phyloP scores from a whole-genome alignment of 257 asterid genomes.

The Paulownia fortunei region DNA sequence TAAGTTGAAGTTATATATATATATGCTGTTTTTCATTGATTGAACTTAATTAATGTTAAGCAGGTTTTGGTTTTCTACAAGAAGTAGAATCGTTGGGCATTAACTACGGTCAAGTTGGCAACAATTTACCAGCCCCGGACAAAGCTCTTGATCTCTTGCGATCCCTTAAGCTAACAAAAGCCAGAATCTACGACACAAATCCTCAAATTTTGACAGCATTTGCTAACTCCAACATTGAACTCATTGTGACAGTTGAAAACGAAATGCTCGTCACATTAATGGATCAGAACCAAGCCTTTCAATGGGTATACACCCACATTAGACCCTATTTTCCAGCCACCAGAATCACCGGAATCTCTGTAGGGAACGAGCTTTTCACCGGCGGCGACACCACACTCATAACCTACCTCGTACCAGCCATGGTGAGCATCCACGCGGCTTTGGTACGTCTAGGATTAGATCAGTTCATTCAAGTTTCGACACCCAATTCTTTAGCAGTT shows the following conservation, averaged over 20 bases:
- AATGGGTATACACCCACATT: constrained; percentile 72
- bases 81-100: constrained; percentile 69
- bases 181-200: constrained; percentile 90
- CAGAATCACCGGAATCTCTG: constrained; percentile 78
- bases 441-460: constrained; percentile 54
- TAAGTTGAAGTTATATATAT: background rate
- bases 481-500: constrained; percentile 72
- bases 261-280: constrained; percentile 50
- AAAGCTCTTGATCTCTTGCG: constrained; percentile 64
- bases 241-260: constrained; percentile 81
- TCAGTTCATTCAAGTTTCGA: constrained; percentile 66
- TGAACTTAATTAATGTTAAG: background rate
- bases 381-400: constrained; percentile 65
- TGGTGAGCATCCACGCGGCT: constrained; percentile 74
- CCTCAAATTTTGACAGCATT: constrained; percentile 68
- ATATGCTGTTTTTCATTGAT: background rate
- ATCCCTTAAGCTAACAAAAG: constrained; percentile 61
- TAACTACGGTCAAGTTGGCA: constrained; percentile 85
- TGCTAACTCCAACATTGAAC: constrained; percentile 68
- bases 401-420: constrained; percentile 71
- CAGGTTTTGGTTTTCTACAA: constrained; percentile 47
- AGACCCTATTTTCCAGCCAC: constrained; percentile 75
- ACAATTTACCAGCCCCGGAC: constrained; percentile 78
- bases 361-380: constrained; percentile 82
- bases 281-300: constrained; percentile 64